Evolutionary conservation across 2,329 filamentous ascomycete species (phyloP), one percentile per base, ranked within the genome.

Genomic region (Epichloe bromicola): DNA sequence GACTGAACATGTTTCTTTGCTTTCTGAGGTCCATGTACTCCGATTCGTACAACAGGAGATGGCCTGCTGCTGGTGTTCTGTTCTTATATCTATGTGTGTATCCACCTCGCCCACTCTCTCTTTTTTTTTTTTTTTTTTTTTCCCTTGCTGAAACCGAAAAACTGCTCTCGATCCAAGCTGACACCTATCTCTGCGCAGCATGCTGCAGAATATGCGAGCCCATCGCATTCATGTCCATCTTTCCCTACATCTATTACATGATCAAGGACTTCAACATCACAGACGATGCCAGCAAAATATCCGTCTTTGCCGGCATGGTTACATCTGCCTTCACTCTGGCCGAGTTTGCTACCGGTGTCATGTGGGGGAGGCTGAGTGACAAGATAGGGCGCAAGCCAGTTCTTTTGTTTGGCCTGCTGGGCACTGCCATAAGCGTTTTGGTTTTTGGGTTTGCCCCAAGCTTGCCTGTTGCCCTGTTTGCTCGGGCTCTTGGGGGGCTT

Each of bases 191-290:
- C 19, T 38, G 17, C 19, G 48, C 56, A 94, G 90, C 89, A 44
- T 76, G 95, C 63, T 95, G 90, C 70, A 85, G 93, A 63, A 91
- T 98, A 73, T 96, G 89, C 74, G 93, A 98, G 67, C 93, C 93
- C 49, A 97, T 98, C 67, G 93, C 93, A 5, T 97, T 98, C 75
- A 97, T 96, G 88, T 96, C 90, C 50, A 96, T 97, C 60, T 97
- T 98, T 65, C 93, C 93, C 1, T 98, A 97, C 68, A 89, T 95
- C 60, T 97, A 95, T 73, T 91, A 86, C 73, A 97, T 98, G 93
- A 85, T 97, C 59, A 77, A 89, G 61, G 88, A 89, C 55, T 97
- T 97, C 69, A 75, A 86, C 61, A 83, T 95, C 64, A 87, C 89
- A 55, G 75, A 87, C 45, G 82, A 89, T 63, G 74, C 85, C 56